These are phyloP conservation scores for Dipteronia dyeriana DNA, from an alignment of 345 rosid genomes.

Conservation along the genomic window DNA sequence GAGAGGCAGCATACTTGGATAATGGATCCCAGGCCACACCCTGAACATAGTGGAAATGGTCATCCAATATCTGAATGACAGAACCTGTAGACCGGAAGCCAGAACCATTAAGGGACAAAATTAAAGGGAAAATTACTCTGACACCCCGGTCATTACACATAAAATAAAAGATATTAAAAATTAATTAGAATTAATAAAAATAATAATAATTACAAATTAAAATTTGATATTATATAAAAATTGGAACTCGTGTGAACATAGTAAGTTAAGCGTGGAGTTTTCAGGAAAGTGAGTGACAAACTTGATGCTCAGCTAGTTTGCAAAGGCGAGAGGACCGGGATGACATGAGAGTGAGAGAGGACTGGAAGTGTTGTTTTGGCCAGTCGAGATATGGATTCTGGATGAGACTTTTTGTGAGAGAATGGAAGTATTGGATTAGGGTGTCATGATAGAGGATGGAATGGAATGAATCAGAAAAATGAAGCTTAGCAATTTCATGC, in stretches of 20 bases:
- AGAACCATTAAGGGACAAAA: neutral
- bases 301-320: too few species aligned
- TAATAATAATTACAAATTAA: too few species aligned
- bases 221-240: too few species aligned
- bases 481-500: neutral
- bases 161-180: neutral
- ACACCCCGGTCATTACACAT: neutral
- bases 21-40: conserved; percentile 99
- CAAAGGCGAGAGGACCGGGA: too few species aligned
- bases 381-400: too few species aligned
- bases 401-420: too few species aligned
- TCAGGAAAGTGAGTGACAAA: too few species aligned
- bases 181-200: neutral
- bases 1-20: conserved; percentile 75
- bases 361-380: too few species aligned
- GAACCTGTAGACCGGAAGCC: conserved; percentile 57
- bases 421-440: neutral
- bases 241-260: too few species aligned
- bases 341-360: too few species aligned
- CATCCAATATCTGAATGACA: conserved; percentile 84
- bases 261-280: too few species aligned
- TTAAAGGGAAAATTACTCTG: neutral
- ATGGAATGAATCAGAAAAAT: neutral
- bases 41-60: conserved; percentile 94
- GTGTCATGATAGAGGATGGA: neutral